Evolutionary conservation across 1,284 basidiomycete genomes (phyloP), one percentile per base, ranked within the genome.

Genomic region (Kalmanozyma brasiliensis): DNA sequence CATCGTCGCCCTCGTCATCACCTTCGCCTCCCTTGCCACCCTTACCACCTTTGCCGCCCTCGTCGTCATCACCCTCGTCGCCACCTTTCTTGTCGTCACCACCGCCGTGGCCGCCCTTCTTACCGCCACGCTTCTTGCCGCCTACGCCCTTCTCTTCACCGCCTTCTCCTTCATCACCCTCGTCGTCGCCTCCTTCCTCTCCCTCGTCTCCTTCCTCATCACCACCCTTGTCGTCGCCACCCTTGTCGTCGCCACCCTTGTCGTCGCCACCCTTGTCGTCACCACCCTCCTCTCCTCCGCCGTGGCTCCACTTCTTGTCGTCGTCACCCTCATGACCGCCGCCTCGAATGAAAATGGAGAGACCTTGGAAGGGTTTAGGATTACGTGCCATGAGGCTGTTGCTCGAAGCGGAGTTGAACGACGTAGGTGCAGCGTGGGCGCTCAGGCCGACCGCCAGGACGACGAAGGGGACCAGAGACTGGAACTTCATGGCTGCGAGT

Each of bases 401-500:
- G 46, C 33, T 29, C 19, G 36, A 37, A 7, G 45, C 22, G 44
- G 20, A n/a, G 19, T 58, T 37, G 8, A 26, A 9, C 11, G 36
- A 29, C 14, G 53, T 36, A 17, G 64, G 64, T 9, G 64, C 64
- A 20, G 64, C 64, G 9, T 53, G 53, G 26, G 59, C 64, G 17
- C 64, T 40, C 10, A 62, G 52, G 24, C 58, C 58, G 7, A 47
- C 46, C 26, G 64, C 64, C n/a, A 67, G 32, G 13, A 67, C 38
- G 8, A 62, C 49, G 26, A 67, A 62, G 2, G 64, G 41, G 13
- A 62, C 46, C 13, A 67, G 37, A 14, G 53, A 44, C 23, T 67
- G 64, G 24, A 58, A 29, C 49, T 67, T 67, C 64, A 67, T 67
- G 14, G 26, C 26, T 29, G 26, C 26, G 6, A 6, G 26, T 29